Evolutionary conservation across 2,329 filamentous ascomycete genomes (phyloP).

Genomic region (Orbilia brochopaga): DNA sequence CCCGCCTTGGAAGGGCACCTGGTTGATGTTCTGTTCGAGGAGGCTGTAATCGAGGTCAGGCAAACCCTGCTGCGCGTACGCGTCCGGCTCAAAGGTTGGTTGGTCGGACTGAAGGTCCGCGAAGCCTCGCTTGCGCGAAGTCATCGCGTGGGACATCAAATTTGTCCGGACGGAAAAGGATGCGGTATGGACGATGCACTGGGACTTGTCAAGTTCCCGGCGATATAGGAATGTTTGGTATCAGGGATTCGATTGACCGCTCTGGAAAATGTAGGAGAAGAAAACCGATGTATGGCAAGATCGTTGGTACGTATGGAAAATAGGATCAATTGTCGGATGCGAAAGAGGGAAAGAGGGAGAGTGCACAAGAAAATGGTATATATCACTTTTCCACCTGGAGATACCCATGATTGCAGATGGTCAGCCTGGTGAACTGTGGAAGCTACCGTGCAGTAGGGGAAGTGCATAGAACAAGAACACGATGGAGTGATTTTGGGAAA

Average conservation of each 20-base stretch:
- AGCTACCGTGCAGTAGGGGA: conserved; percentile 30
- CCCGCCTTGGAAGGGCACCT: conserved; percentile 35
- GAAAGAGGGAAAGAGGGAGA: conserved; percentile 8
- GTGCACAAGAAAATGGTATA: conserved; percentile 18
- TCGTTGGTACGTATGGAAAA: conserved; percentile 8
- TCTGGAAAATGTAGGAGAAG: conserved; percentile 33
- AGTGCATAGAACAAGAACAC: conserved; percentile 31
- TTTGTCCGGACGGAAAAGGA: conserved; percentile 16
- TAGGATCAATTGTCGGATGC: conserved; percentile 26
- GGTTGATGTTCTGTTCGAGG: conserved; percentile 36
- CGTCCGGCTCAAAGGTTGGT: conserved; percentile 37
- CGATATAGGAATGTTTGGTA: conserved; percentile 22
- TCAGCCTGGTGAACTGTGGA: conserved; percentile 44
- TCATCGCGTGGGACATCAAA: conserved; percentile 48
- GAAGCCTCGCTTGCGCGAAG: conserved; percentile 50
- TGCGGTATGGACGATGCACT: no score
- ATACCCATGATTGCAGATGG: conserved; percentile 15
- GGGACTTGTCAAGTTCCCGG: no score
- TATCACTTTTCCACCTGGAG: conserved; percentile 5
- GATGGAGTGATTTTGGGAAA: conserved; percentile 12
- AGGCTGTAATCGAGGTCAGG: conserved; percentile 40
- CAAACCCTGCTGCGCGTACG: conserved; percentile 35
- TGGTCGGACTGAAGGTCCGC: conserved; percentile 46
- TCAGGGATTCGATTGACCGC: background rate
- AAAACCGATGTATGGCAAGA: background rate